Base-by-base conservation (phyloP, 2,329 filamentous ascomycete genomes). In the Colletotrichum cordylinicola region DNA sequence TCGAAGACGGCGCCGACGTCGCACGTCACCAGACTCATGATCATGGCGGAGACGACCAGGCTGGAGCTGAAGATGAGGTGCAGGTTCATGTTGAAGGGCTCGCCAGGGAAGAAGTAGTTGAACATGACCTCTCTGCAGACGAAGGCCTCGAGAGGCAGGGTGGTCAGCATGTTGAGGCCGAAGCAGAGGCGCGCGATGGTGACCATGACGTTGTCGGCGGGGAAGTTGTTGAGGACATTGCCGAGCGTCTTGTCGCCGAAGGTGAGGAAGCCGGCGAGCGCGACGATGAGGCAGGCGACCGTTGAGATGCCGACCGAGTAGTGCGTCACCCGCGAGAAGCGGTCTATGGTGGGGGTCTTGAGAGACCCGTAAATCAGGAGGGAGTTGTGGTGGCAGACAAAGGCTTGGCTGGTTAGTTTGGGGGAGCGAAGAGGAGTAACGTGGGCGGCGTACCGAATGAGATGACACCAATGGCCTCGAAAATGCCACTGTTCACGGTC, bases 221-320 rank as follows among this genome's bases (percentile, higher is more conserved):
- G 94, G 82, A 99, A 98, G 87, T 99, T 99, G 89, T 99, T 99
- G 80, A 99, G 92, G 68, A 99, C 95, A 84, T 99, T 99, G 82
- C 97, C 97, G 79, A 96, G 89, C 6, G 97, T 99, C 81, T 93
- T 92, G 85, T 96, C 95, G 77, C 97, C 96, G 82, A 99, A 99
- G 21, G 94, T 96, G 58, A 99, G 90, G 86, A 98, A 98, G 29
- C 97, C 97, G 4, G 93, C 92, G 9, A 98, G 88, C 0, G 95
- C 97, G 93, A 99, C 95, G 75, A 93, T 86, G 69, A 99, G 90
- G 82, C 97, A 99, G 71, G 96, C 96, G n/a, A 96, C 79, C 90
- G 98, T 95, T 56, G 96, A 98, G 64, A 98, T 92, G 78, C 90
- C 91, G 1, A 97, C 98, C 48, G 95, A 98, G 86, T 95, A 98